phyloP scores from a whole-genome alignment of 257 asterid species.

The Ligustrum vulgare region DNA sequence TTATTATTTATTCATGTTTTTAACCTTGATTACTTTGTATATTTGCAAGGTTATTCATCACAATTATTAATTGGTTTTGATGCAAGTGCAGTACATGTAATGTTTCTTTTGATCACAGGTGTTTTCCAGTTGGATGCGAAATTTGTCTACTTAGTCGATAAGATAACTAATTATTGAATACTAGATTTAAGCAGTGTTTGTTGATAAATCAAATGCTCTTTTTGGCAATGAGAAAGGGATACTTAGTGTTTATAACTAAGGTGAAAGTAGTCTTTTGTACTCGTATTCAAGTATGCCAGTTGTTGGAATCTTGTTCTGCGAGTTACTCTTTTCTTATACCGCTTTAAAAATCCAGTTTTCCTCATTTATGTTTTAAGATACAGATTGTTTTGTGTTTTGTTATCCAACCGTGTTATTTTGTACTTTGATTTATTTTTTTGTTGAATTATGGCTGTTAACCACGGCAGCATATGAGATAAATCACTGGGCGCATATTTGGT shows the following conservation, averaged over 20 bases:
- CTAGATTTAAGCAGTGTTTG: conserved; percentile 35
- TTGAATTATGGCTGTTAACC: not conserved
- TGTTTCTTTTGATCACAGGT: not conserved
- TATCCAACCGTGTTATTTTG: not conserved
- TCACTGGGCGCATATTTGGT: not conserved
- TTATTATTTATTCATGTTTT: too few species aligned
- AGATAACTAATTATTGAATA: conserved; percentile 19
- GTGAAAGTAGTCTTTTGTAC: conserved; percentile 6
- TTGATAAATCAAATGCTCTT: conserved; percentile 21
- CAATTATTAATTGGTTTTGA: not conserved
- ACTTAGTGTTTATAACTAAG: conserved; percentile 3
- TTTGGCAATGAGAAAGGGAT: conserved; percentile 20
- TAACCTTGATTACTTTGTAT: too few species aligned
- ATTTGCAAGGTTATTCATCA: too few species aligned
- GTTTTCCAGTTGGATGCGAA: conserved; percentile 1
- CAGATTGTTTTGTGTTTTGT: not conserved
- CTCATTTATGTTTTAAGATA: not conserved
- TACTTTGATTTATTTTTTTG: not conserved
- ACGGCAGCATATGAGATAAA: not conserved
- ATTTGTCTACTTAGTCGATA: conserved; percentile 37
- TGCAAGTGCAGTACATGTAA: not conserved
- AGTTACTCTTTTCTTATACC: not conserved
- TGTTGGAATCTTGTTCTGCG: conserved; percentile 42
- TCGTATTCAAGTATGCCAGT: conserved; percentile 15
- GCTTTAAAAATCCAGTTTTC: not conserved